Percentiles rank a stretch among this genome's conserved stretches.
These are phyloP conservation scores for Verticillium zaregamsianum DNA, from an alignment of 2,329 filamentous ascomycete species.

Conservation along the genomic window DNA sequence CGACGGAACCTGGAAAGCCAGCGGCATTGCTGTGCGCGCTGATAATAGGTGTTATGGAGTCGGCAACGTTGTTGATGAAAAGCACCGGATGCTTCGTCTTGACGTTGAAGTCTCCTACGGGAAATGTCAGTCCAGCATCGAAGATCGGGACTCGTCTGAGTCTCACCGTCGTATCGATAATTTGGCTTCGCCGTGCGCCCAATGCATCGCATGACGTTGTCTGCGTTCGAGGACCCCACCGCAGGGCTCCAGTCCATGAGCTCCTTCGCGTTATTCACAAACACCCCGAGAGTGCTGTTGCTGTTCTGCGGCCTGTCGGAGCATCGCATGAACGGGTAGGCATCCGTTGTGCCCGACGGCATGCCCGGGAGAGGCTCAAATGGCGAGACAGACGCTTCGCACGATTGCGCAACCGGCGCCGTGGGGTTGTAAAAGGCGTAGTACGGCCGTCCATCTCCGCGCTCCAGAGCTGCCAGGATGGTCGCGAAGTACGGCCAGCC, in stretches of 20 bases:
- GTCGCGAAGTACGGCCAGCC: constrained; percentile 38
- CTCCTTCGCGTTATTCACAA: constrained; percentile 25
- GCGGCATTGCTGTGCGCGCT: constrained; percentile 39
- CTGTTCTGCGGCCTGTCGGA: constrained; percentile 27
- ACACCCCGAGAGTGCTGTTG: constrained; percentile 25
- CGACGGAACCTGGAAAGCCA: constrained; percentile 38
- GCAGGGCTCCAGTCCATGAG: constrained; percentile 32
- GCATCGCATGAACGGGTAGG: constrained; percentile 41
- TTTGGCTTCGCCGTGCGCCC: constrained; percentile 32
- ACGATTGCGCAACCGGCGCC: background rate
- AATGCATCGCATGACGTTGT: constrained; percentile 33
- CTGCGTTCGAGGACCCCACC: constrained; percentile 38
- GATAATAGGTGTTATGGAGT: constrained; percentile 43
- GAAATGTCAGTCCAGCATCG: background rate
- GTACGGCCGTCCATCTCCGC: constrained; percentile 39
- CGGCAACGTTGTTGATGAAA: constrained; percentile 38
- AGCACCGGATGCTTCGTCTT: constrained; percentile 38
- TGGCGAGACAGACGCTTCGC: constrained; percentile 18
- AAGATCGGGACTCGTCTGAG: background rate
- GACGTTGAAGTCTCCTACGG: constrained; percentile 18
- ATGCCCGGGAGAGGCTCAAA: constrained; percentile 22
- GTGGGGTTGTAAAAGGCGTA: constrained; percentile 20
- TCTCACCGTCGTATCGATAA: constrained; percentile 31
- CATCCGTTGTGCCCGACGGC: constrained; percentile 33
- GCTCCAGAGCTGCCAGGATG: constrained; percentile 37